Conservation (phyloP, 495 filamentous ascomycete species). For the Xylaria curta region DNA sequence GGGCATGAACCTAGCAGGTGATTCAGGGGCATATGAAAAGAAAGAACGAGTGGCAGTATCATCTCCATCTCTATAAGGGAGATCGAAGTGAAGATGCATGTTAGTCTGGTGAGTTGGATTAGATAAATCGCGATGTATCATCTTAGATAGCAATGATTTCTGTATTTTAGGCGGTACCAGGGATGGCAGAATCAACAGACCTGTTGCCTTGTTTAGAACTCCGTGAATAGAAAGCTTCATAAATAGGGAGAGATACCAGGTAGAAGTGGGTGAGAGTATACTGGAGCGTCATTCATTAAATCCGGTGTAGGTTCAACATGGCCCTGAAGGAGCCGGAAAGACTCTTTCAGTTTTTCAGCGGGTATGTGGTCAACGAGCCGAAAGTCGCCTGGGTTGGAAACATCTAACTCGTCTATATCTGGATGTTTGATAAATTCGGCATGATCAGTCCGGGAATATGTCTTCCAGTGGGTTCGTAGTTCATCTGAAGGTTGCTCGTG, state of each 20-base stretch:
- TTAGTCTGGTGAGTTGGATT: conserved; percentile 81
- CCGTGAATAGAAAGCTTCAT: neutral
- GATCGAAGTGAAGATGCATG: conserved; percentile 78
- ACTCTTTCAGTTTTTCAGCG: conserved; percentile 40
- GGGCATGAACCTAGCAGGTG: conserved; percentile 59
- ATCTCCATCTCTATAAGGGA: conserved; percentile 63
- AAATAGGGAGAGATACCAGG: conserved; percentile 39
- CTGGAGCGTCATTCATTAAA: conserved; percentile 49
- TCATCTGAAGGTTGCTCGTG: conserved; percentile 72
- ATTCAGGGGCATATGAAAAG: conserved; percentile 51
- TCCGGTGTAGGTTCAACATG: conserved; percentile 33
- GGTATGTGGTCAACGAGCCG: conserved; percentile 46
- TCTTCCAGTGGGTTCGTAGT: conserved; percentile 69
- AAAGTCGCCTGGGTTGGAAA: conserved; percentile 41
- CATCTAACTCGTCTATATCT: conserved; percentile 52
- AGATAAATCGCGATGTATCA: conserved; percentile 83
- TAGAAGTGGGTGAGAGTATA: conserved; percentile 52
- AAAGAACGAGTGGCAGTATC: conserved; percentile 45
- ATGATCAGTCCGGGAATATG: conserved; percentile 49
- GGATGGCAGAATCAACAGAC: conserved; percentile 75
- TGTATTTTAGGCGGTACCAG: conserved; percentile 74
- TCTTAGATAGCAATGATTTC: conserved; percentile 64
- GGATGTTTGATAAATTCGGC: conserved; percentile 44
- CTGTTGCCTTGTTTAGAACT: conserved; percentile 48
- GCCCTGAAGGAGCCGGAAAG: conserved; percentile 46